Conservation (phyloP, 2,329 filamentous ascomycete genomes). For the Hypomyces rosellus region DNA sequence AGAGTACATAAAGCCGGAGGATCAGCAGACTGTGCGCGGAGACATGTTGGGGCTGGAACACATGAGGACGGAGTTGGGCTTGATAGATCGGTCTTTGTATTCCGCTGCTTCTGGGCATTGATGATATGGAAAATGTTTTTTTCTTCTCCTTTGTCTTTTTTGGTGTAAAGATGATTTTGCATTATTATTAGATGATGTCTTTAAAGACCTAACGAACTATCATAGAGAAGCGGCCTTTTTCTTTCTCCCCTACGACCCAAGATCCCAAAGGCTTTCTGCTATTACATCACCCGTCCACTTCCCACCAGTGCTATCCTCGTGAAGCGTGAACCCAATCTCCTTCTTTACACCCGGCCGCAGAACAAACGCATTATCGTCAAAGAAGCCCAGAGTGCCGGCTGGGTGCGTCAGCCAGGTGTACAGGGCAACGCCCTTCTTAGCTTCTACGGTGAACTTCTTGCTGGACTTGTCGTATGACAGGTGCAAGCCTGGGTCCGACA, state of each 20-base stretch:
- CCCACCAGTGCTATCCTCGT: constrained; percentile 7
- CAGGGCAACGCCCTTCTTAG: constrained; percentile 11
- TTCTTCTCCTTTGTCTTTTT: not conserved
- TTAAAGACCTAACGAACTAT: too few species aligned
- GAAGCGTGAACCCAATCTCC: constrained; percentile 12
- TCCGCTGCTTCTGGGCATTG: not conserved
- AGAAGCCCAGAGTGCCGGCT: constrained; percentile 13
- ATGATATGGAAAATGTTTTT: not conserved
- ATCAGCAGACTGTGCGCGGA: not conserved
- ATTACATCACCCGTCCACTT: constrained; percentile 13
- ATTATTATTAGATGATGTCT: not conserved
- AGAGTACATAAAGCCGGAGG: constrained; percentile 1
- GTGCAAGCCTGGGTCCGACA: constrained; percentile 10
- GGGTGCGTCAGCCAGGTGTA: constrained; percentile 16
- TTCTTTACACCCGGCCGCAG: constrained; percentile 12
- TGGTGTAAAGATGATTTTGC: not conserved
- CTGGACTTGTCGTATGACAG: constrained; percentile 7
- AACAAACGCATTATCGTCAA: constrained; percentile 16
- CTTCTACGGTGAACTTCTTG: constrained; percentile 13
- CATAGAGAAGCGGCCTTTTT: not conserved
- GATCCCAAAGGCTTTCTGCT: constrained; percentile 14
- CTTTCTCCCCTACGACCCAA: not conserved
- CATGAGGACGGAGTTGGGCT: constrained; percentile 7
- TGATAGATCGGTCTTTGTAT: not conserved
- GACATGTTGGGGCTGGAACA: constrained; percentile 10